Evolutionary conservation across 768 basidiomycete species (phyloP), one percentile per base, ranked within the genome.

Genomic region (Zangia roseola): DNA sequence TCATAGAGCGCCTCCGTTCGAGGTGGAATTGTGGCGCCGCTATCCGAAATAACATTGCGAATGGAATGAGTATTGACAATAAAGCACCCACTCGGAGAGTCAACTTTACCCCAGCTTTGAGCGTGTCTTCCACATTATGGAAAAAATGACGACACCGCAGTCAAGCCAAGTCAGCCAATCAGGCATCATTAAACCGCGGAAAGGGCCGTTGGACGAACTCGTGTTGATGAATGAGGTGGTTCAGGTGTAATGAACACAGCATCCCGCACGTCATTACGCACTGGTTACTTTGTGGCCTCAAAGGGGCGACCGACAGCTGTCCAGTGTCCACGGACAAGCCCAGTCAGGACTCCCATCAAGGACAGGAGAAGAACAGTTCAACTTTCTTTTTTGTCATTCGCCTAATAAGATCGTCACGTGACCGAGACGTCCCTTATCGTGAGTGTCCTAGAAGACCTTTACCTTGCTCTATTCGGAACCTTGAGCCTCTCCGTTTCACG

Each of bases 81-180:
- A 31, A 14, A 14, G 6, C 10, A 14, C 30, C 28, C 30, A 14
- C 10, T 14, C 13, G 41, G 33, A 25, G 14, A 36, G 28, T 3
- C 25, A 19, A 40, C 50, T 33, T 31, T 46, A 47, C 59, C 48
- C 52, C 52, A 41, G 26, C 10, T 16, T 19, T 33, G 45, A 45
- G 26, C 20, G 45, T 40, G 19, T 38, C 43, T 45, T 30, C 43
- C 23, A 23, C 19, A 34, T 50, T 50, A 43, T 50, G 52, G 50
- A 49, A 57, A 40, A 31, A 10, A 40, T 63, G 53, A 63, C 61
- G 58, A 57, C 43, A 60, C 46, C 28, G n/a, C 40, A 43, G 47
- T 21, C 38, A 33, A 33, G 35, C 28, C 43, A 49, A 39, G 52
- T 33, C 24, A 34, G 13, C 30, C 13, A 31, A 31, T 31, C 30